phyloP scores from a whole-genome alignment of 768 basidiomycete species.

The Trametes maxima region DNA sequence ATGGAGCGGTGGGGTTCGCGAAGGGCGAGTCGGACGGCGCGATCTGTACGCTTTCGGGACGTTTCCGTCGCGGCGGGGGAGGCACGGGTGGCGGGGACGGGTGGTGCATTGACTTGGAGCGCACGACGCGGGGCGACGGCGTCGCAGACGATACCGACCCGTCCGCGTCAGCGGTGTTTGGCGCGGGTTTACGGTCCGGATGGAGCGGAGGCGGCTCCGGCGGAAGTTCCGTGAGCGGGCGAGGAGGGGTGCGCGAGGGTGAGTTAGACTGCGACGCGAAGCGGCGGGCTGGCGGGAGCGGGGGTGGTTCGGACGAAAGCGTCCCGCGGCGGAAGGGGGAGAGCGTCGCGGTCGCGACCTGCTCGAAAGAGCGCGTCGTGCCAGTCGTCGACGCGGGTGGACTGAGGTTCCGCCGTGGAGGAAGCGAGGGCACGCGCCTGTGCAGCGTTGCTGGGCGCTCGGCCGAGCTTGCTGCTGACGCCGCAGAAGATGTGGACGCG shows the following conservation, averaged over 20 bases:
- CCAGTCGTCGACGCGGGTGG: conserved; percentile 38
- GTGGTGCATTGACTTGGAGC: conserved; percentile 60
- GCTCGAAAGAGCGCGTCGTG: conserved; percentile 42
- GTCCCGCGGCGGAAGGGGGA: conserved; percentile 17
- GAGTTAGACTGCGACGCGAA: conserved; percentile 30
- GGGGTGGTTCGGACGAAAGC: neutral
- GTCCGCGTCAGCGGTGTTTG: conserved; percentile 17
- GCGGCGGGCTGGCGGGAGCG: conserved; percentile 8
- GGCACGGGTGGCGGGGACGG: conserved; percentile 39
- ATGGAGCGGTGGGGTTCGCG: conserved; percentile 9
- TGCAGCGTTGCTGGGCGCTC: conserved; percentile 6
- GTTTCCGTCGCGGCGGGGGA: conserved; percentile 50
- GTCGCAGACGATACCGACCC: conserved; percentile 19
- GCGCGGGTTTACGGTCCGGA: conserved; percentile 49
- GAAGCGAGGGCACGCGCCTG: conserved; percentile 36
- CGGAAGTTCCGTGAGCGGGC: conserved; percentile 33
- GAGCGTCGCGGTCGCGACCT: conserved; percentile 42
- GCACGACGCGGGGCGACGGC: conserved; percentile 43
- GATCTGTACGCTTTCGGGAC: conserved; percentile 69
- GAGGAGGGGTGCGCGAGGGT: conserved; percentile 36
- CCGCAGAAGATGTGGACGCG: conserved; percentile 16
- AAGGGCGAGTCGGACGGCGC: conserved; percentile 21
- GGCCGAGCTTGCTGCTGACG: conserved; percentile 21
- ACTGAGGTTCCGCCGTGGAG: conserved; percentile 40
- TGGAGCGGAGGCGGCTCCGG: conserved; percentile 53